Evolutionary conservation across 2,329 filamentous ascomycete species (phyloP), one percentile per base, ranked within the genome.

Genomic region (Verruconis gallopava): DNA sequence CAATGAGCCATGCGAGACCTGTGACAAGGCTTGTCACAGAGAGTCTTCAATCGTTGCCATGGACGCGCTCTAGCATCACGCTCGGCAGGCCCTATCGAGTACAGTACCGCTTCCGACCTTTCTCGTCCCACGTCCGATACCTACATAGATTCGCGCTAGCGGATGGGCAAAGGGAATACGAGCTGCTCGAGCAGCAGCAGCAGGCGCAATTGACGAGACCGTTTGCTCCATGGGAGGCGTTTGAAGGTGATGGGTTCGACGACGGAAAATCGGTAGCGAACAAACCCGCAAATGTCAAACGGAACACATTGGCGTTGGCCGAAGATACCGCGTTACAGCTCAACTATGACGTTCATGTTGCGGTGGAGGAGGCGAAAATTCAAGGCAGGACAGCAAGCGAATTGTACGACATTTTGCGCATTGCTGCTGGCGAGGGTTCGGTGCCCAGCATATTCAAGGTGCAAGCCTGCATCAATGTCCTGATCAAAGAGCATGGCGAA

Each of bases 401-500:
- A n/a, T 9, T 30, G n/a, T n/a, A 30, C 25, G n/a, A n/a, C n/a
- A 30, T 30, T 30, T n/a, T 30, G n/a, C 6, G 25, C 6, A n/a
- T 30, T 9, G 25, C 25, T 9, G 25, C 25, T 9, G n/a, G 25
- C n/a, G 25, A 30, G 25, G 25, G 25, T n/a, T 9, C 25, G 25
- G 25, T 30, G 25, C 25, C 6, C 25, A 30, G 25, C n/a, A 30
- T 30, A 9, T 30, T 9, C 25, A 9, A n/a, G 9, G 33, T 36
- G 33, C 13, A 36, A 17, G 33, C 13, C 9, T 36, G 18, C 18
- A 33, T 30, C 4, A 30, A 42, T 9, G 19, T 22, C 19, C 54
- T 88, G 21, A 58, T 86, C 11, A 60, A 59, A 33, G 61, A 67
- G n/a, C 66, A 75, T 13, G 57, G 63, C 2, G 71, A 79, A 51